These are phyloP conservation scores for Colletotrichum agaves DNA, from an alignment of 2,329 filamentous ascomycete species.

Conservation along the genomic window DNA sequence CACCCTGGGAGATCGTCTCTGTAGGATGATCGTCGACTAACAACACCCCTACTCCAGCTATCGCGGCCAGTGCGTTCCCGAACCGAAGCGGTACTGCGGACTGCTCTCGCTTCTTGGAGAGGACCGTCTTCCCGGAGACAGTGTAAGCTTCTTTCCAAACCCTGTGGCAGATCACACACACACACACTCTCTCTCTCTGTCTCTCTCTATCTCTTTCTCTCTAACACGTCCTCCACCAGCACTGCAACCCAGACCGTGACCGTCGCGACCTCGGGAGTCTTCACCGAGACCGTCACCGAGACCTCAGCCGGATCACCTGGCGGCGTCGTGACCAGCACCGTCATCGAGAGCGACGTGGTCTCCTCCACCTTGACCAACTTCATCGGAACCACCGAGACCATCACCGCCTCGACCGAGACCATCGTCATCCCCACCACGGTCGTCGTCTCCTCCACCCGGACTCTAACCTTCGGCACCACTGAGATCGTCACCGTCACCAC, in stretches of 20 bases:
- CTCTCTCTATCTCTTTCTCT: too few species aligned
- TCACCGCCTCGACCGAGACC: constrained; percentile 28
- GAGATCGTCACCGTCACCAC: constrained; percentile 33
- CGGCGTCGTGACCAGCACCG: constrained; percentile 24
- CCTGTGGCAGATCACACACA: not conserved
- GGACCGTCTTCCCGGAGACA: constrained; percentile 21
- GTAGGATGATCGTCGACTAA: constrained; percentile 3
- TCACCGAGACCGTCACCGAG: constrained; percentile 24
- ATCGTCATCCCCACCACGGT: constrained; percentile 29
- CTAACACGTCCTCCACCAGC: constrained; percentile 8
- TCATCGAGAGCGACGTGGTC: constrained; percentile 1
- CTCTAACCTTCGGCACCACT: constrained; percentile 28
- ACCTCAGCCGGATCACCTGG: constrained; percentile 1
- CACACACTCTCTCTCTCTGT: too few species aligned
- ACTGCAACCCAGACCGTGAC: constrained; percentile 30
- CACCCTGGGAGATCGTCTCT: not conserved
- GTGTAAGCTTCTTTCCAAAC: constrained; percentile 10
- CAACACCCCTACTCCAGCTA: not conserved
- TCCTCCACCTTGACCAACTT: constrained; percentile 13
- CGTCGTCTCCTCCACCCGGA: constrained; percentile 28
- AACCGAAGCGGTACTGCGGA: constrained; percentile 31
- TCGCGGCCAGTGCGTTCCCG: constrained; percentile 26
- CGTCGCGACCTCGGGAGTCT: constrained; percentile 24
- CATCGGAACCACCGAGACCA: constrained; percentile 19
- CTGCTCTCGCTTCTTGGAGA: constrained; percentile 28